These are phyloP conservation scores for Wickerhamomyces sp. DNA, from an alignment of 1,139 yeast species.

Conservation along the genomic window DNA sequence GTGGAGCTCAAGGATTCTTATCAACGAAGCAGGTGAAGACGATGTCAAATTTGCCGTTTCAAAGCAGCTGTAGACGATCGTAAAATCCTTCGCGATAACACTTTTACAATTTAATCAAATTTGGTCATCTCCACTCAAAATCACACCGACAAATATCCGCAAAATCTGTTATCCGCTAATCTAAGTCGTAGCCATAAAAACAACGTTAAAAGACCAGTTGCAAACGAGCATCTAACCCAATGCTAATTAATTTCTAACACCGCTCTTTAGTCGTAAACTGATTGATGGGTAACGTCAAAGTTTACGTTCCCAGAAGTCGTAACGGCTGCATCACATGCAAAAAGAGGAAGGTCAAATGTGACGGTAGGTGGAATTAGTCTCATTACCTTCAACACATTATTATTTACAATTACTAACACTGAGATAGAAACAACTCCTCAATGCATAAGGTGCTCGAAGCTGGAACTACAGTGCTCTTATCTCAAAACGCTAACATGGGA, in stretches of 20 bases:
- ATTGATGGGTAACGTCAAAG: conserved; percentile 17
- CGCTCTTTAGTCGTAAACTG: neutral
- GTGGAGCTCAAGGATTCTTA: too few relatives aligned
- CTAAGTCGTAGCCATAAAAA: too few relatives aligned
- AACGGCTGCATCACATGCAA: conserved; percentile 14
- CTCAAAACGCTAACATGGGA: conserved; percentile 29
- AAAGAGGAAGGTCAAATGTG: conserved; percentile 16
- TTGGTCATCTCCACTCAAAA: too few relatives aligned
- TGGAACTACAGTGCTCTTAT: conserved; percentile 22
- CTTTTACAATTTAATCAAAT: too few relatives aligned
- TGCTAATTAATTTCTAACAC: too few relatives aligned
- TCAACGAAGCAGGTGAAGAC: neutral
- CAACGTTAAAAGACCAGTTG: too few relatives aligned
- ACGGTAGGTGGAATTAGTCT: conserved; percentile 16
- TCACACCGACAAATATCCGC: too few relatives aligned
- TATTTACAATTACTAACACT: too few relatives aligned
- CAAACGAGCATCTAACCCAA: too few relatives aligned
- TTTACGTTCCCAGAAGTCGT: conserved; percentile 21
- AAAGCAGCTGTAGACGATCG: neutral
- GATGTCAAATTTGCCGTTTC: neutral
- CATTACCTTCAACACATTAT: too few relatives aligned
- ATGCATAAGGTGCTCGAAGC: conserved; percentile 26
- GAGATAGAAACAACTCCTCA: conserved; percentile 21
- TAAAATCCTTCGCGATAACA: too few relatives aligned
- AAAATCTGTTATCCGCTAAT: too few relatives aligned